Evolutionary conservation across 2,329 filamentous ascomycete genomes (phyloP).

Genomic region (Nemania abortiva): DNA sequence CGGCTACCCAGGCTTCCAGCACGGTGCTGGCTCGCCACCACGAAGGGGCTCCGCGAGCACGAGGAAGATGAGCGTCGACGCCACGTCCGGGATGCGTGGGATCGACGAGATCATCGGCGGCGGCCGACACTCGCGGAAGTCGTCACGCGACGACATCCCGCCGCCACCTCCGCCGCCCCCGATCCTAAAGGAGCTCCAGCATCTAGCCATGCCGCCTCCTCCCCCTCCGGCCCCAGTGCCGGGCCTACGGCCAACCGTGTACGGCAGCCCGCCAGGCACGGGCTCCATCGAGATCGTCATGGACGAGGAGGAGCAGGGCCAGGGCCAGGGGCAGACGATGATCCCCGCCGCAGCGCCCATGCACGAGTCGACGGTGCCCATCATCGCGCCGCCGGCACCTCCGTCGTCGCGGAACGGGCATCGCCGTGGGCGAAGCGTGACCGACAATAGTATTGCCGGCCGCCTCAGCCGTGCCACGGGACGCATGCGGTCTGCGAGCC

Average conservation of each 20-base stretch:
- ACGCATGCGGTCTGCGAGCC: constrained; percentile 70
- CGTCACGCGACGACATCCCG: constrained; percentile 66
- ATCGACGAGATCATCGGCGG: constrained; percentile 61
- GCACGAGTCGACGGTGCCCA: constrained; percentile 58
- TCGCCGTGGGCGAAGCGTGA: constrained; percentile 68
- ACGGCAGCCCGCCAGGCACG: constrained; percentile 58
- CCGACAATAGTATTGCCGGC: constrained; percentile 64
- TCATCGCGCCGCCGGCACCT: constrained; percentile 60
- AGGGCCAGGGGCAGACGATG: neutral
- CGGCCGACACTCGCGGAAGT: constrained; percentile 54
- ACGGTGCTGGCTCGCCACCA: constrained; percentile 45
- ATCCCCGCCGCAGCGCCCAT: constrained; percentile 53
- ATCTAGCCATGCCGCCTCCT: constrained; percentile 70
- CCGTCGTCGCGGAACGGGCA: constrained; percentile 60
- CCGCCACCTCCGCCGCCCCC: constrained; percentile 65
- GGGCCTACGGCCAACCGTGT: constrained; percentile 55
- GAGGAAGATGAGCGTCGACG: constrained; percentile 55
- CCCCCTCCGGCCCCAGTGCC: constrained; percentile 71
- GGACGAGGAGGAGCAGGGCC: constrained; percentile 65
- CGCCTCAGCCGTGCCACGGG: constrained; percentile 70
- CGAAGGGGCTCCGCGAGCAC: constrained; percentile 49
- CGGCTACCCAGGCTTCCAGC: constrained; percentile 59
- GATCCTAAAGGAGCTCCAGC: constrained; percentile 72
- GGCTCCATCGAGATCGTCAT: constrained; percentile 75
- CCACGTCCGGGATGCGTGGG: constrained; percentile 57